Conservation (phyloP, 208 protist genomes). For the Spongospora subterranea region DNA sequence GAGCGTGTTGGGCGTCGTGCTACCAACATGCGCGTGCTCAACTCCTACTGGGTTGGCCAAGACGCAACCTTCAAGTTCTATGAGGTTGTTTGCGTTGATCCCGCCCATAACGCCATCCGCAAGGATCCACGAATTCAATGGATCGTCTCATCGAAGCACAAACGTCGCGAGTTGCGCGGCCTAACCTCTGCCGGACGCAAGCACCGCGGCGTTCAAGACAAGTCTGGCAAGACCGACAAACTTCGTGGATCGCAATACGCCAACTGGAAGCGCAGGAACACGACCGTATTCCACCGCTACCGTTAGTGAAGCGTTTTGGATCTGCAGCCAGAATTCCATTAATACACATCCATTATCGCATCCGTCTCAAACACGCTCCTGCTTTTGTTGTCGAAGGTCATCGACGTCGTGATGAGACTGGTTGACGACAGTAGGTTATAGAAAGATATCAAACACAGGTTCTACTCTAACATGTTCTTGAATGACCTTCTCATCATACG, state of each 20-base stretch:
- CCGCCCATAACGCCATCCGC: slow-evolving; percentile 94
- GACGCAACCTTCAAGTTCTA: slow-evolving; percentile 79
- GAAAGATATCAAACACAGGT: too few species aligned
- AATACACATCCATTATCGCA: too few species aligned
- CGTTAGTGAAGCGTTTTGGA: too few species aligned
- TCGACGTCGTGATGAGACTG: too few species aligned
- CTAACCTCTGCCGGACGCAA: slow-evolving; percentile 95
- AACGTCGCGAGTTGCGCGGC: slow-evolving; percentile 94
- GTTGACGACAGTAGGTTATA: too few species aligned
- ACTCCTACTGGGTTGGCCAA: slow-evolving; percentile 99
- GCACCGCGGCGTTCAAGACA: slow-evolving; percentile 92
- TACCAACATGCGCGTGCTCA: slow-evolving; percentile 96
- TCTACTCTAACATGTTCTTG: too few species aligned
- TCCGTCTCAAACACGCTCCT: too few species aligned
- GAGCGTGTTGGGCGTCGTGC: slow-evolving; percentile 92
- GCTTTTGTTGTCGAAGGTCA: too few species aligned
- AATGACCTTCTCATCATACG: too few species aligned
- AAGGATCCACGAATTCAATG: slow-evolving; percentile 98
- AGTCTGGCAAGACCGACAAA: slow-evolving; percentile 92
- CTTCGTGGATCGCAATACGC: slow-evolving; percentile 91
- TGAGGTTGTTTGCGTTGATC: slow-evolving; percentile 97
- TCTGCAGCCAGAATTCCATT: too few species aligned
- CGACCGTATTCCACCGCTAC: slow-evolving; percentile 87
- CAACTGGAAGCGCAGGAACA: slow-evolving; percentile 98
- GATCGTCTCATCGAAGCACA: slow-evolving; percentile 92